Evolutionary conservation across 2,329 filamentous ascomycete genomes (phyloP), one percentile per base, ranked within the genome.

Genomic region (Sarocladiaceae sp.): DNA sequence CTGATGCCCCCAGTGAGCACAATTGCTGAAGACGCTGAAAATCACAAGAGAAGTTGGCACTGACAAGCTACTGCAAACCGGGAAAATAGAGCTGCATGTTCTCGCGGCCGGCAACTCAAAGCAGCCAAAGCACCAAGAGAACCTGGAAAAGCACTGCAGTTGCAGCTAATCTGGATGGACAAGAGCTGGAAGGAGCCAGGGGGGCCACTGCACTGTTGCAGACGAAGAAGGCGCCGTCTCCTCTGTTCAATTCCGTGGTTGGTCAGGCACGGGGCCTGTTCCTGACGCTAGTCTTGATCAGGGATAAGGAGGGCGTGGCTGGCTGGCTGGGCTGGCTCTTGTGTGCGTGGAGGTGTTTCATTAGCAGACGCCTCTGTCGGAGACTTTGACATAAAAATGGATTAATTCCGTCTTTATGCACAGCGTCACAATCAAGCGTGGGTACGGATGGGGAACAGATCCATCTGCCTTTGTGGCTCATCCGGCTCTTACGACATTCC

Each of bases 201-300:
- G 37, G 20, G 17, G 37, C 20, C 8, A 15, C 20, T n/a, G n/a
- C 37, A 4, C 12, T 40, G 37, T 20, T 40, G 17, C 17, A 40
- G 40, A 22, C 22, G 13, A 26, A 44, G 23, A 44, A 26, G 17
- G 20, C 18, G 40, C 40, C 40, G 20, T 22, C 40, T n/a, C 13
- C 17, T 26, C n/a, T 6, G 3, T 33, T 11, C 4, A 8, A 33
- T 42, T 17, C 12, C 26, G 17, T 33, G 26, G 17, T 48, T 48
- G 44, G 44, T 26, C 26, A 8, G 10, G 20, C n/a, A 6, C 4
- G 26, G 44, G 26, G 44, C 7, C n/a, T 15, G 44, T 48, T 20
- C 44, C 44, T 48, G 44, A 26, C 25, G 26, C 44, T 48, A 48
- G n/a, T 31, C 44, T 15, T 31, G 12, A 12, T 48, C 44, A 46